A percentile compares a stretch with the other conserved stretches of the same genome.
Evolutionary conservation across 148 eudicot species (phyloP).

Genomic region (Pouteria glomerata): DNA sequence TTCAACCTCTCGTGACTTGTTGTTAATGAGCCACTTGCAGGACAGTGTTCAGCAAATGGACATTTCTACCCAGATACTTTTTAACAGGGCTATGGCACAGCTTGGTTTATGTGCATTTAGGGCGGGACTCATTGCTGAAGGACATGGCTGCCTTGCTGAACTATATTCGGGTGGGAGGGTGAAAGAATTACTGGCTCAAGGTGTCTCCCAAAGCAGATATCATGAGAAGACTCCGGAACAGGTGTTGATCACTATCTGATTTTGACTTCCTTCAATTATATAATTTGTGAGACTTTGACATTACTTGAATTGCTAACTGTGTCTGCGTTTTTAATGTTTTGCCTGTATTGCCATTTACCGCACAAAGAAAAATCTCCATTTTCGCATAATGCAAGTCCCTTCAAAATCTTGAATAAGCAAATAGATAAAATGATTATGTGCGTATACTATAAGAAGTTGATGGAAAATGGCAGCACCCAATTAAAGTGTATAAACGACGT

Average conservation of each 20-base stretch:
- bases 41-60: conserved; percentile 82
- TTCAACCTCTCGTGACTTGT: conserved; percentile 64
- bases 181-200: conserved; percentile 87
- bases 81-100: conserved; percentile 89
- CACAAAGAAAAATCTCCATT: too few relatives aligned
- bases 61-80: conserved; percentile 79
- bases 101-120: conserved; percentile 87
- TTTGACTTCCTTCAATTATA: background rate
- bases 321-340: too few relatives aligned
- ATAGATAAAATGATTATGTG: too few relatives aligned
- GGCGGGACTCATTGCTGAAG: conserved; percentile 68
- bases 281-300: too few relatives aligned
- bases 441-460: too few relatives aligned
- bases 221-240: conserved; percentile 95
- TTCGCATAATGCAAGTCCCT: too few relatives aligned
- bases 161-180: conserved; percentile 87
- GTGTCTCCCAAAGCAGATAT: conserved; percentile 79
- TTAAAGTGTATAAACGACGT: too few relatives aligned
- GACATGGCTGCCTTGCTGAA: conserved; percentile 72
- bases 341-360: too few relatives aligned
- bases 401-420: too few relatives aligned
- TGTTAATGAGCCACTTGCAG: conserved; percentile 92
- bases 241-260: conserved; percentile 27
- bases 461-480: too few relatives aligned
- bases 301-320: too few relatives aligned